Base-by-base conservation (phyloP, 495 filamentous ascomycete species). In the Lophiostoma macrostomum region DNA sequence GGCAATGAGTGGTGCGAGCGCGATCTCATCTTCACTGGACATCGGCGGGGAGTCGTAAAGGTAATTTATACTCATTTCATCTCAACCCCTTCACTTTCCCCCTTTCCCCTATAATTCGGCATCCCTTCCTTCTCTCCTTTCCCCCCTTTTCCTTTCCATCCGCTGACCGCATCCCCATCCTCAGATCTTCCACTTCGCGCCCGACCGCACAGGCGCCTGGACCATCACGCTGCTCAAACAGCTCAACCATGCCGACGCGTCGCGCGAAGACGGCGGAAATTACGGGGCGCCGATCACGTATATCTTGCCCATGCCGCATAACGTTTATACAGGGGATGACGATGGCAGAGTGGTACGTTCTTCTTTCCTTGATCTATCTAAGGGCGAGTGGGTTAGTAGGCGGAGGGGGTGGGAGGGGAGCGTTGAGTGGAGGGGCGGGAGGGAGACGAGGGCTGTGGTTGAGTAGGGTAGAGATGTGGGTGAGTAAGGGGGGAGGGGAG, bases 1-100 rank as follows among this genome's bases (percentile, higher is more conserved):
- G 85, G 86, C 0, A 95, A 90, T 58, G 93, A 96, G 73, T 97
- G 91, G 87, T 75, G 95, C 0, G 90, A 94, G 72, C 82, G 86
- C 29, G 83, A 87, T 28, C 73, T 98, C 29, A 70, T 96, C 28
- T 87, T 98, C 41, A 97, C 91, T 0, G 93, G 93, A 0, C 94
- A 96, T 61, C 75, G 77, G 64, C 71, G 84, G 39, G 93, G 93
- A 0, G 78, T 91, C 10, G 91, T 91, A 31, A 96, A 95, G 68
- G 81, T 69, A n/a, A 24, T 64, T 61, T 65, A 36, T 54, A 7
- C 36, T 22, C 5, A 11, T 39, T 19, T 14, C 14, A 28, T 25
- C 28, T 24, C 42, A 22, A 43, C 31, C 43, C 56, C 20, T 29
- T 38, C 18, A 24, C 23, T 27, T 2, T 78, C 78, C 28, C 84